phyloP scores from a whole-genome alignment of 176 grass and related monocot species.

The Luzula sylvatica region DNA sequence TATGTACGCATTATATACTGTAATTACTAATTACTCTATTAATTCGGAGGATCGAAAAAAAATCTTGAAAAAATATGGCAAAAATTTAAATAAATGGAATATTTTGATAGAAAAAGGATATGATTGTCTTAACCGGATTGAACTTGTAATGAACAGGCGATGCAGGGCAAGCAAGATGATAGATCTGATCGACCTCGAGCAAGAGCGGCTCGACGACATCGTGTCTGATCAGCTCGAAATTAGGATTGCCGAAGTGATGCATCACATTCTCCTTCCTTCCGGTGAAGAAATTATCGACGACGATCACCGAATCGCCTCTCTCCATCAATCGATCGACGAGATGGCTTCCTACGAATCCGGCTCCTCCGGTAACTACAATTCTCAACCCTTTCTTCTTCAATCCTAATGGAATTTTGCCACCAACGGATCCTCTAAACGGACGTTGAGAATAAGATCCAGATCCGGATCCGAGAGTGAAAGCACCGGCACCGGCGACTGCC shows the following conservation, averaged over 20 bases:
- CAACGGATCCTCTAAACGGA: constrained; percentile 36
- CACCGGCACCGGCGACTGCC: neutral
- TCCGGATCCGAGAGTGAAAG: constrained; percentile 14
- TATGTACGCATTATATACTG: no score
- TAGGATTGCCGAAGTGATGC: constrained; percentile 71
- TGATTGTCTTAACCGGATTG: constrained; percentile 98
- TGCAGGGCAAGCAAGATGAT: constrained; percentile 90
- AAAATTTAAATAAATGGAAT: neutral
- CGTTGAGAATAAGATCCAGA: constrained; percentile 9
- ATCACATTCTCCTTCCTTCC: constrained; percentile 84
- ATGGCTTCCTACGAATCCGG: constrained; percentile 87
- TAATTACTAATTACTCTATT: no score
- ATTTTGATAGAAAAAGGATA: constrained; percentile 53
- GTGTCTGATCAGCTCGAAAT: constrained; percentile 97
- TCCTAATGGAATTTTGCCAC: constrained; percentile 69
- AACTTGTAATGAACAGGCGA: constrained; percentile 97
- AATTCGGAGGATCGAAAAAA: no score
- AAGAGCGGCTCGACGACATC: constrained; percentile 94
- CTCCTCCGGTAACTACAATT: constrained; percentile 81
- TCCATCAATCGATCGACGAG: constrained; percentile 74
- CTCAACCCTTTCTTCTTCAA: constrained; percentile 70
- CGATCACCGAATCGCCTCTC: constrained; percentile 81
- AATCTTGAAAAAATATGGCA: neutral
- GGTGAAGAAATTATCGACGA: constrained; percentile 96
- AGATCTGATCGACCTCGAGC: constrained; percentile 97